Evolutionary conservation across 495 filamentous ascomycete genomes (phyloP).

Genomic region (Hypoxylon perforatum): DNA sequence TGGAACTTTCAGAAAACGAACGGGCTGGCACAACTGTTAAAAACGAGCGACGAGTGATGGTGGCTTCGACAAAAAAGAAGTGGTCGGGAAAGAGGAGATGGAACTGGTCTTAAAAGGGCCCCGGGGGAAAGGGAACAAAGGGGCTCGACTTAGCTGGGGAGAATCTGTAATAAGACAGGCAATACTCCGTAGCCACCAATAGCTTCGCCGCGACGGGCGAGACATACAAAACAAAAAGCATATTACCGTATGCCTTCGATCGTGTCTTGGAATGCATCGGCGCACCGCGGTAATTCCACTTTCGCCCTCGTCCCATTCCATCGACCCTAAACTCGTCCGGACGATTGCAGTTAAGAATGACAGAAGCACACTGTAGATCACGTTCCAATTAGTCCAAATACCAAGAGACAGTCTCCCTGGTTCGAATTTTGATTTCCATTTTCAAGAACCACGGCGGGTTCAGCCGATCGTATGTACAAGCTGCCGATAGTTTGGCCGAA

Average conservation of each 20-base stretch:
- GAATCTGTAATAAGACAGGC: slow-evolving; percentile 47
- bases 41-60: slow-evolving; percentile 31
- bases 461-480: slow-evolving; percentile 44
- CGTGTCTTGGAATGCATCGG: slow-evolving; percentile 45
- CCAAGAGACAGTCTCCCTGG: slow-evolving; percentile 28
- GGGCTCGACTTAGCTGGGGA: slow-evolving; percentile 15
- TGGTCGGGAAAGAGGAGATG: neutral
- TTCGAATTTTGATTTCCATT: slow-evolving; percentile 42
- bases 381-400: slow-evolving; percentile 31
- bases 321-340: neutral
- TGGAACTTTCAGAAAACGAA: slow-evolving; percentile 18
- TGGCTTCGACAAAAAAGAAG: neutral
- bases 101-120: slow-evolving; percentile 34
- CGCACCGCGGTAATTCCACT: neutral
- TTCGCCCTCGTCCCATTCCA: slow-evolving; percentile 31
- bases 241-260: slow-evolving; percentile 32
- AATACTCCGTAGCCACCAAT: slow-evolving; percentile 38
- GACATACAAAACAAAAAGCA: slow-evolving; percentile 43
- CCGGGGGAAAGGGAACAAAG: slow-evolving; percentile 28
- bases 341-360: slow-evolving; percentile 5
- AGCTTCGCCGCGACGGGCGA: slow-evolving; percentile 14
- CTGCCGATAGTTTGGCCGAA: slow-evolving; percentile 32
- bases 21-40: slow-evolving; percentile 27
- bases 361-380: slow-evolving; percentile 24
- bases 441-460: slow-evolving; percentile 31